A percentile compares a stretch with the other conserved stretches of the same genome.
phyloP scores from a whole-genome alignment of 768 basidiomycete species.

The Galerina marginata region DNA sequence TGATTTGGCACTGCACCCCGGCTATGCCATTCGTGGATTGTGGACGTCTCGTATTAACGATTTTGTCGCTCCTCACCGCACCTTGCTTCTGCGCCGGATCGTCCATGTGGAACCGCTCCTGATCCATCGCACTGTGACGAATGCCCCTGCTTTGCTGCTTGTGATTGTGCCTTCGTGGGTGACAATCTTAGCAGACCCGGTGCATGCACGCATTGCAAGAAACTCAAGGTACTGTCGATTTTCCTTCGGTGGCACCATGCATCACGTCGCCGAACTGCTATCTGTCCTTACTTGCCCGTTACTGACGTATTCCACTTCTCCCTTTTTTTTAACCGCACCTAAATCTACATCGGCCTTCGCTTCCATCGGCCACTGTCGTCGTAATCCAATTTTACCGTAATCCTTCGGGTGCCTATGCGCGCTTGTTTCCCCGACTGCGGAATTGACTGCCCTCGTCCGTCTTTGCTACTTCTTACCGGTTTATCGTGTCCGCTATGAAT shows the following conservation, averaged over 20 bases:
- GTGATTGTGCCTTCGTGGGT: background rate
- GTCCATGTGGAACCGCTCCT: conserved; percentile 7
- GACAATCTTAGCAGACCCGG: conserved; percentile 58
- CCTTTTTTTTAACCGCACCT: conserved; percentile 1
- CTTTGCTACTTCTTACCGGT: background rate
- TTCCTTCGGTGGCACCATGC: conserved; percentile 9
- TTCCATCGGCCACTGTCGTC: conserved; percentile 13
- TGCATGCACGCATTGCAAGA: conserved; percentile 87
- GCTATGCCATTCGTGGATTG: conserved; percentile 12
- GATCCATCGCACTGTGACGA: background rate
- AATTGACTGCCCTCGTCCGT: conserved; percentile 3
- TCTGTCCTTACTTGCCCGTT: conserved; percentile 1
- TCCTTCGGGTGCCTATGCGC: conserved; percentile 15
- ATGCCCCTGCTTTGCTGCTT: background rate
- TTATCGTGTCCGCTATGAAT: background rate
- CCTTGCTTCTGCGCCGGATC: conserved; percentile 11
- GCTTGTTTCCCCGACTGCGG: conserved; percentile 13
- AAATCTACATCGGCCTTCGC: conserved; percentile 16
- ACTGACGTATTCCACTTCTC: conserved; percentile 17
- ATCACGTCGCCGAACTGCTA: conserved; percentile 14
- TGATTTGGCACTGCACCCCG: background rate
- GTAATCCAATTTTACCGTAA: conserved; percentile 14
- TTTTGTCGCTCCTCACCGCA: conserved; percentile 14
- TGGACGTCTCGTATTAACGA: background rate
- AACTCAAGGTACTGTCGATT: conserved; percentile 72